phyloP scores from a whole-genome alignment of 78 protist genomes.

The Dictyostelium intermedium region DNA sequence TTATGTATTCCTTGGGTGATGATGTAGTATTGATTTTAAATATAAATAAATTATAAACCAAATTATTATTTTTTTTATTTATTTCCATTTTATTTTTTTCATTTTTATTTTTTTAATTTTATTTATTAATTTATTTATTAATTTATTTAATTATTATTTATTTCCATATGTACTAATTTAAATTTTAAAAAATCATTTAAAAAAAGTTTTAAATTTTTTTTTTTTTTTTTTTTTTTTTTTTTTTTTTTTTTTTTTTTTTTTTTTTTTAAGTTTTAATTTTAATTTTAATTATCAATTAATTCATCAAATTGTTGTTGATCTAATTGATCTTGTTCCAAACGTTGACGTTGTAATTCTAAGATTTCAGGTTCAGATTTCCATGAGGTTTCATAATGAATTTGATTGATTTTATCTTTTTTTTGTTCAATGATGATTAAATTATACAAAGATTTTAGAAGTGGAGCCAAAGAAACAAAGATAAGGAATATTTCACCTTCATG shows the following conservation, averaged over 20 bases:
- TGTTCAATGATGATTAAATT: constrained; percentile 35
- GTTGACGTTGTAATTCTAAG: not conserved
- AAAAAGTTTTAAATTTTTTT: no score
- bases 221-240: not conserved
- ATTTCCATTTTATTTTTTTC: no score
- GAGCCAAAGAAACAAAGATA: constrained; percentile 10
- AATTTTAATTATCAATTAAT: not conserved
- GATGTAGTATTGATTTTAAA: not conserved
- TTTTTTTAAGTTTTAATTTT: not conserved
- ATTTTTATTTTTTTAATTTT: no score
- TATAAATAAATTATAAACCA: no score
- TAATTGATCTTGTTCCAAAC: not conserved
- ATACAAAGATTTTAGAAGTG: constrained; percentile 23
- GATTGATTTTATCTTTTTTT: constrained; percentile 9
- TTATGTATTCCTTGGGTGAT: not conserved
- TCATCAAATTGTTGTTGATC: not conserved
- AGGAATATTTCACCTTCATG: constrained; percentile 68
- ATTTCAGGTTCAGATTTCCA: constrained; percentile 13
- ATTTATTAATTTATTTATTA: no score
- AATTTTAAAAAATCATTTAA: no score
- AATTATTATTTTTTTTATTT: no score
- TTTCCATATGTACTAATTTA: no score
- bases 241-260: not conserved
- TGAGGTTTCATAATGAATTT: not conserved
- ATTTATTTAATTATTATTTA: no score